A percentile compares a stretch with the other conserved stretches of the same genome.
Evolutionary conservation across 805 yeast genomes (phyloP).

Genomic region (Hanseniaspora lindneri): DNA sequence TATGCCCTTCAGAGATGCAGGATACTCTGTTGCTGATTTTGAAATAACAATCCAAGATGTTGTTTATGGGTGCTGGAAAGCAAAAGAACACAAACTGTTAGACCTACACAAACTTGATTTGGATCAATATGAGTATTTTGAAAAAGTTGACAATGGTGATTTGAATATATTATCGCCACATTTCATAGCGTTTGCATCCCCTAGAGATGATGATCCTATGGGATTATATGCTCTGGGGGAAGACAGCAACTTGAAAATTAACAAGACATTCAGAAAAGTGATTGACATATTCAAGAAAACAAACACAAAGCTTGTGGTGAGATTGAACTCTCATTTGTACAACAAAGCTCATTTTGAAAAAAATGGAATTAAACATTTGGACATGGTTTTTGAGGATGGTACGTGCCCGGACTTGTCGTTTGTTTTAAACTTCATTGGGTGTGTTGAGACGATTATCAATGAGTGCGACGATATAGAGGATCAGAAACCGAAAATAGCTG

Average conservation of each 20-base stretch:
- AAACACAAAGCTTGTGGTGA: constrained; percentile 77
- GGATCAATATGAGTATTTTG: constrained; percentile 89
- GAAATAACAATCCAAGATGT: constrained; percentile 88
- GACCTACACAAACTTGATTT: constrained; percentile 78
- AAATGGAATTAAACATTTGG: constrained; percentile 76
- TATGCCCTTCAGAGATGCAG: constrained; percentile 93
- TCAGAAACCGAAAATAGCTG: constrained; percentile 57
- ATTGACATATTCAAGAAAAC: constrained; percentile 59
- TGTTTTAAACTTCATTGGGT: constrained; percentile 87
- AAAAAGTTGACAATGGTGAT: constrained; percentile 94
- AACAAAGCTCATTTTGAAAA: constrained; percentile 73
- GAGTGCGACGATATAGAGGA: constrained; percentile 11
- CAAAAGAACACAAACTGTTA: constrained; percentile 80
- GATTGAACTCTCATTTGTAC: constrained; percentile 84
- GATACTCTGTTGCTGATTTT: constrained; percentile 90
- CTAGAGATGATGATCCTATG: constrained; percentile 35
- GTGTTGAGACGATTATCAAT: constrained; percentile 72
- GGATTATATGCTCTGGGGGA: constrained; percentile 15
- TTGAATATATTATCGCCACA: constrained; percentile 84
- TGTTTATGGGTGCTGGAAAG: constrained; percentile 95
- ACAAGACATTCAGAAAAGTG: constrained; percentile 72
- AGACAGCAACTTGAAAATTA: constrained; percentile 31
- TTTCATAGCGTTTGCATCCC: constrained; percentile 95
- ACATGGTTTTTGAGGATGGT: constrained; percentile 95
- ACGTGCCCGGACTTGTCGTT: constrained; percentile 92